phyloP scores from a whole-genome alignment of 805 yeast species.

The Saccharomycopsis sp. region DNA sequence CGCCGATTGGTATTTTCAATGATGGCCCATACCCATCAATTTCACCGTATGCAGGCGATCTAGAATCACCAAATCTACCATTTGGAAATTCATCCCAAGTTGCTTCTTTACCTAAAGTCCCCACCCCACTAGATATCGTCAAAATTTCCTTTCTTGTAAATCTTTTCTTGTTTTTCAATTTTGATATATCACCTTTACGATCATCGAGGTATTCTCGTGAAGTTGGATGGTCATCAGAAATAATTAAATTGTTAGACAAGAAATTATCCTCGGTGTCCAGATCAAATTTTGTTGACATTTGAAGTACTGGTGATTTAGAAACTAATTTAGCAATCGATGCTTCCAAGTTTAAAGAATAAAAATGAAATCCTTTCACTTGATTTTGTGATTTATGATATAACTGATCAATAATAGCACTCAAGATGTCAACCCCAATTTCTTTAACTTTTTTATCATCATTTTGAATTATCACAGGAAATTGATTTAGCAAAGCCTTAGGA shows the following conservation, averaged over 20 bases:
- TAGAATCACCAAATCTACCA: conserved; percentile 91
- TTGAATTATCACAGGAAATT: conserved; percentile 49
- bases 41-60: conserved; percentile 97
- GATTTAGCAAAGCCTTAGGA: conserved; percentile 47
- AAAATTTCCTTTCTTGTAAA: conserved; percentile 51
- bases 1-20: conserved; percentile 42
- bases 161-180: not conserved
- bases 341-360: conserved; percentile 88
- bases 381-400: conserved; percentile 41
- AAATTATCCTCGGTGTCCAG: conserved; percentile 20
- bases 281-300: conserved; percentile 10
- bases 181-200: not conserved
- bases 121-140: conserved; percentile 79
- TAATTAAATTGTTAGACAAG: not conserved
- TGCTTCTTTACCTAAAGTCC: conserved; percentile 79
- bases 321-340: conserved; percentile 85
- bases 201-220: not conserved
- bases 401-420: conserved; percentile 55
- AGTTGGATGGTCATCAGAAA: not conserved
- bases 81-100: conserved; percentile 97
- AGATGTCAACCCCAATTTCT: conserved; percentile 69
- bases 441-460: conserved; percentile 78
- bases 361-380: conserved; percentile 75
- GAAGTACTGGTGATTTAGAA: conserved; percentile 38
- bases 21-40: conserved; percentile 96